Percentiles rank a stretch among this genome's conserved stretches.
phyloP scores from a whole-genome alignment of 208 protist genomes.

The Trichomonas tenax region DNA sequence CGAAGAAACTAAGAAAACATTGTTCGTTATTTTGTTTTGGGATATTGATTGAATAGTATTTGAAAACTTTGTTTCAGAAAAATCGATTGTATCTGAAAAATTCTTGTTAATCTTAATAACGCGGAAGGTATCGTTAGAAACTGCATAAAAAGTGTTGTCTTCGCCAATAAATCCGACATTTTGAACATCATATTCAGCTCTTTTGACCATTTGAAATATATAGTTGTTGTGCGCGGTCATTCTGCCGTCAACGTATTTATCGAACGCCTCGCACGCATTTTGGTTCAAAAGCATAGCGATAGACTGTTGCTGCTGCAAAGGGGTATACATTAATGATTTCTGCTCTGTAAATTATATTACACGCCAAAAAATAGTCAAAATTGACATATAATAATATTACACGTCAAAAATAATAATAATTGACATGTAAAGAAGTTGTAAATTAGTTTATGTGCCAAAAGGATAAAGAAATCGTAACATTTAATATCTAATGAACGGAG shows the following conservation, averaged over 20 bases:
- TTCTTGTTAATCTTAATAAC: neutral
- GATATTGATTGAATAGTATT: neutral
- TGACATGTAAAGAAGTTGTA: no score
- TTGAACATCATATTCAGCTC: neutral
- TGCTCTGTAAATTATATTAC: no score
- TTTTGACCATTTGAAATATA: neutral
- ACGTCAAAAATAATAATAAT: no score
- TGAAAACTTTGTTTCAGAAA: neutral
- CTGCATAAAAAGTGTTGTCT: neutral
- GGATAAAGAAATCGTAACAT: no score
- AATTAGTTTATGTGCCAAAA: no score
- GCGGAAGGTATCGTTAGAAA: neutral
- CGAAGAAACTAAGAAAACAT: neutral
- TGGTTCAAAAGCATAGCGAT: neutral
- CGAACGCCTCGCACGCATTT: neutral
- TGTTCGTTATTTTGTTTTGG: neutral
- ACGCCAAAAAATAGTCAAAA: no score
- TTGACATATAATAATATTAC: no score
- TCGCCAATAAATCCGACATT: neutral
- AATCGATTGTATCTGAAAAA: neutral
- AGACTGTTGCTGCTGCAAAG: neutral
- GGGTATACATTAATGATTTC: neutral
- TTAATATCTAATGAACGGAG: no score
- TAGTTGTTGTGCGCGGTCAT: neutral
- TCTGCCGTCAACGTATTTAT: neutral